phyloP scores from a whole-genome alignment of 2,329 filamentous ascomycete genomes.

The Coleophoma crateriformis region DNA sequence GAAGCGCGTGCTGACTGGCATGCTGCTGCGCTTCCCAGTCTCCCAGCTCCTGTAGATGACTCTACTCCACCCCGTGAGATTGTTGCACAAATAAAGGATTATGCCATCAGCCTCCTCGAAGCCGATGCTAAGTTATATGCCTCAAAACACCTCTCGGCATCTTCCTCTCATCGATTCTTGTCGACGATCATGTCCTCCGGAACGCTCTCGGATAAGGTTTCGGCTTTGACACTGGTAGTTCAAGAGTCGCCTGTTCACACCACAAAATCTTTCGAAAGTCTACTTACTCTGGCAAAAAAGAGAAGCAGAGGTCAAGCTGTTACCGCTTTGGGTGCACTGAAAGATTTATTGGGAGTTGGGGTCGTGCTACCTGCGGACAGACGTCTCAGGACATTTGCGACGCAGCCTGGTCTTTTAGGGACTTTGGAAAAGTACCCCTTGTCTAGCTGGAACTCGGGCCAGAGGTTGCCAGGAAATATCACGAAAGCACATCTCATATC shows the following conservation, averaged over 20 bases:
- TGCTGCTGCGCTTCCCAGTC: slow-evolving; percentile 46
- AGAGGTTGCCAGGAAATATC: slow-evolving; percentile 67
- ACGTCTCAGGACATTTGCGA: slow-evolving; percentile 72
- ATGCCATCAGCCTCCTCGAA: slow-evolving; percentile 71
- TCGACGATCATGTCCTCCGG: slow-evolving; percentile 95
- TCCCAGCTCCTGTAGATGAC: slow-evolving; percentile 38
- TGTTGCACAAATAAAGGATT: slow-evolving; percentile 56
- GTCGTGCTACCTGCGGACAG: slow-evolving; percentile 77
- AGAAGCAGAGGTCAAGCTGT: slow-evolving; percentile 90
- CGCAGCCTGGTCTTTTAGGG: slow-evolving; percentile 71
- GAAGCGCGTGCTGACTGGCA: slow-evolving; percentile 65
- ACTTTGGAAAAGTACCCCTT: slow-evolving; percentile 58
- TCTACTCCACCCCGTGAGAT: slow-evolving; percentile 42
- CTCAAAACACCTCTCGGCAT: slow-evolving; percentile 64
- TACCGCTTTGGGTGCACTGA: slow-evolving; percentile 84
- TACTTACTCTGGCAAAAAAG: slow-evolving; percentile 82
- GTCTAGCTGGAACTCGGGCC: slow-evolving; percentile 58
- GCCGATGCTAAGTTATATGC: slow-evolving; percentile 73
- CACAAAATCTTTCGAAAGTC: slow-evolving; percentile 77
- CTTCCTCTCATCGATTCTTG: slow-evolving; percentile 92
- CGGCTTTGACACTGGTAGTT: slow-evolving; percentile 85
- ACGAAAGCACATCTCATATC: slow-evolving; percentile 73
- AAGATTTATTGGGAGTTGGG: slow-evolving; percentile 89
- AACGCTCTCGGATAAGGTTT: slow-evolving; percentile 95
- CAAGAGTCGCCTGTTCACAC: slow-evolving; percentile 97